phyloP scores from a whole-genome alignment of 2,329 filamentous ascomycete species.

The Dactylonectria macrodidyma region DNA sequence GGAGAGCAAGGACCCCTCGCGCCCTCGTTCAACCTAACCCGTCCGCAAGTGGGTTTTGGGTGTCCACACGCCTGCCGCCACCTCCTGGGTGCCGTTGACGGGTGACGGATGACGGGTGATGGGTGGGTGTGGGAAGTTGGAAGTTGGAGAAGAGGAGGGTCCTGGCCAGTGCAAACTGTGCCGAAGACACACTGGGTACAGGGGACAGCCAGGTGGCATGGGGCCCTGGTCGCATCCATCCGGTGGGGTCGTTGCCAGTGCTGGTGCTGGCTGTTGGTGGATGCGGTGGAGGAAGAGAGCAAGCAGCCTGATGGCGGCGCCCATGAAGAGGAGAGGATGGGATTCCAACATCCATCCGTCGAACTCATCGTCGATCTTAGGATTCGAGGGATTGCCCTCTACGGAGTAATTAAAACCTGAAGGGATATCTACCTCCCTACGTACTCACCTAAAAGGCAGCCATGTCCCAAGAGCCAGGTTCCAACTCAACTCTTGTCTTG shows the following conservation, averaged over 20 bases:
- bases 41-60: constrained; percentile 25
- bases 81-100: constrained; percentile 30
- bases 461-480: constrained; percentile 3
- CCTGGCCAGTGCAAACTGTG: constrained; percentile 24
- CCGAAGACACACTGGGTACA: constrained; percentile 25
- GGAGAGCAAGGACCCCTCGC: constrained; percentile 13
- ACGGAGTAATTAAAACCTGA: too few relatives aligned
- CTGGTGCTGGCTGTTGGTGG: not conserved
- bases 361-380: not conserved
- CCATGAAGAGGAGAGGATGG: not conserved
- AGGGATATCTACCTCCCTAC: too few relatives aligned
- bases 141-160: constrained; percentile 8
- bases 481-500: not conserved
- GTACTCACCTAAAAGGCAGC: constrained; percentile 24
- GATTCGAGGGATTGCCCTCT: too few relatives aligned
- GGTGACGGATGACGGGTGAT: not conserved
- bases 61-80: constrained; percentile 28
- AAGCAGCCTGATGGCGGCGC: too few relatives aligned
- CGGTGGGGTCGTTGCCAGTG: constrained; percentile 12
- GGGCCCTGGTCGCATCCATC: constrained; percentile 6
- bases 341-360: not conserved
- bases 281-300: not conserved
- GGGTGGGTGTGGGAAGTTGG: not conserved
- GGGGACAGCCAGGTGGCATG: constrained; percentile 4
- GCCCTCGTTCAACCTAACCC: constrained; percentile 22